A percentile compares a stretch with the other conserved stretches of the same genome.
These are phyloP conservation scores for Elaeis oleifera DNA, from an alignment of 202 grass and related monocot genomes.

Conservation along the genomic window DNA sequence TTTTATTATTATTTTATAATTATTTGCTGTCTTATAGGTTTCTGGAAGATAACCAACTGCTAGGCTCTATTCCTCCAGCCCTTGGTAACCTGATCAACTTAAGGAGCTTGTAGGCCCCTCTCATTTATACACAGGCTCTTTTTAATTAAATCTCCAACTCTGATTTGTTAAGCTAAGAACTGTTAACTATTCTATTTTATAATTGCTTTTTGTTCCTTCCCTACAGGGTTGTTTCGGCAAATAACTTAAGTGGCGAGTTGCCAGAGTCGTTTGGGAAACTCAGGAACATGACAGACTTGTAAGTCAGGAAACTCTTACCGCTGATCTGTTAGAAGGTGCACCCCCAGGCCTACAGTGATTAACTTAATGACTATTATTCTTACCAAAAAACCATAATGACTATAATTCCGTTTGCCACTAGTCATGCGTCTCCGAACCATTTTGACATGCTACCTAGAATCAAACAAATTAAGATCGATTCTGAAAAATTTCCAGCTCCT, in stretches of 20 bases:
- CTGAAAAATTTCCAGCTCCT: neutral
- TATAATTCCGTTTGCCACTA: too few species aligned
- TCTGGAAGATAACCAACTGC: neutral
- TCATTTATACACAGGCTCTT: neutral
- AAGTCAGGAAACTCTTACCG: constrained; percentile 15
- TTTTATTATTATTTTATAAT: neutral
- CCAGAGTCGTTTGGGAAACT: neutral
- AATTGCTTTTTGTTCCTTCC: constrained; percentile 22
- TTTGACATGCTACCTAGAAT: neutral
- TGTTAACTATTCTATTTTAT: constrained; percentile 19
- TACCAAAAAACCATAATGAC: too few species aligned
- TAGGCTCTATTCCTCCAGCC: neutral
- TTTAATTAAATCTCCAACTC: too few species aligned
- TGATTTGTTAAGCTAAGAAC: neutral
- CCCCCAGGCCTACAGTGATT: too few species aligned
- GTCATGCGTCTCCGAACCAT: neutral
- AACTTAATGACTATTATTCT: too few species aligned
- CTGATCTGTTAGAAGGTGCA: too few species aligned
- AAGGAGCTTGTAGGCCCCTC: neutral
- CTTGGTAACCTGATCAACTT: neutral
- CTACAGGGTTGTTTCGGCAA: constrained; percentile 76
- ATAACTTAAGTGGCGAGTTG: constrained; percentile 81
- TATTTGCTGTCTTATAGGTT: neutral
- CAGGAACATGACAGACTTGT: constrained; percentile 77
- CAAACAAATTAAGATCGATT: too few species aligned